Evolutionary conservation across 192 early-diverging fungal species (phyloP), one percentile per base, ranked within the genome.

Genomic region (Umbelopsis sp.): DNA sequence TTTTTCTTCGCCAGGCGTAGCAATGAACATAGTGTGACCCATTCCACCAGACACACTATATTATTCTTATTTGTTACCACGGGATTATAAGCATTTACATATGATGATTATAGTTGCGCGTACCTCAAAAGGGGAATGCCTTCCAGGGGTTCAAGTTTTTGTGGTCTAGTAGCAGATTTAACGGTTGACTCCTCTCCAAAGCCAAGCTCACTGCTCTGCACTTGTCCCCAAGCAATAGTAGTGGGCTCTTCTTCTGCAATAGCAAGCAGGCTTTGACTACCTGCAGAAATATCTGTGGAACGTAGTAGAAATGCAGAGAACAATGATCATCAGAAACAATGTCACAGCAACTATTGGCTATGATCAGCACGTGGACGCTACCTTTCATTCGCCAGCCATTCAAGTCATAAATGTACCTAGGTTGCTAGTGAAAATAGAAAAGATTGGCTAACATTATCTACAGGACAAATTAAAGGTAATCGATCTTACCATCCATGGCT

Each of bases 141-240:
- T 17, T 84, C 80, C 59, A 84, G 47, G 5, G 83, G 83, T 7
- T 80, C 77, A 41, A 84, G 66, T 24, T 79, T 79, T 65, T 84
- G 80, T 2, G 83, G 83, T 45, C 71, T 84, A 20, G 83, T 81
- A 22, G 83, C 73, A 0, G 77, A 80, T 20, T 71, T 71, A 7
- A 29, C 24, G 0, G 71, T 26, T 45, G 77, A 72, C 24, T 80
- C 83, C 20, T 84, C 83, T 24, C 83, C 83, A 49, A 74, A 84
- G 16, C 83, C 83, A 2, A 84, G 65, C 62, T 84, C 83, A 26
- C 77, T 53, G 20, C 81, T 78, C 22, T 77, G 59, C 1, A 80
- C 79, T 45, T 84, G 83, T 12, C 83, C 83, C 83, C 83, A 84
- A 8, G 80, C 83, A 31, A 84, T 78, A 1, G 83, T 77, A 52